Evolutionary conservation across 768 basidiomycete genomes (phyloP).

Genomic region (Leccinum variicolor): DNA sequence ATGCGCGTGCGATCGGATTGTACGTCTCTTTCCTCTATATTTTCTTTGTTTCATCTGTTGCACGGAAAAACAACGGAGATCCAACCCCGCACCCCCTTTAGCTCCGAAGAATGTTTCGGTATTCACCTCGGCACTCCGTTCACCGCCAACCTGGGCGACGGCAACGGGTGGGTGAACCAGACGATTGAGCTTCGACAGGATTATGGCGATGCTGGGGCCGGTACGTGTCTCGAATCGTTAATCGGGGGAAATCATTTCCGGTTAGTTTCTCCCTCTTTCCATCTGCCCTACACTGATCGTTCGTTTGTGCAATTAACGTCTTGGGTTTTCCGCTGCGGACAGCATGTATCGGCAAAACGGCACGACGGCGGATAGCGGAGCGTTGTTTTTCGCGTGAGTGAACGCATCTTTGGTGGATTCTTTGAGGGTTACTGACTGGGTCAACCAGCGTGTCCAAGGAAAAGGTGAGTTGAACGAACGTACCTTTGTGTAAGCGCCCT

Average conservation of each 20-base stretch:
- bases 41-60: neutral
- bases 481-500: neutral
- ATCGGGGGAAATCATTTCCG: conserved; percentile 50
- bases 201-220: conserved; percentile 32
- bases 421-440: neutral
- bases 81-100: conserved; percentile 18
- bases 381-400: conserved; percentile 58
- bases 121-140: conserved; percentile 36
- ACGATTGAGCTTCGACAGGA: conserved; percentile 45
- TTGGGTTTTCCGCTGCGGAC: neutral
- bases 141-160: conserved; percentile 48
- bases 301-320: neutral
- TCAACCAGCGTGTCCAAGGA: conserved; percentile 46
- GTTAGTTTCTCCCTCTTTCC: conserved; percentile 14
- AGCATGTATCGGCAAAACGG: conserved; percentile 61
- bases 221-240: conserved; percentile 45
- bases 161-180: conserved; percentile 42
- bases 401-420: too few relatives aligned
- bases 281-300: neutral
- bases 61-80: neutral
- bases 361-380: conserved; percentile 42
- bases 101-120: conserved; percentile 38
- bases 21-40: conserved; percentile 28
- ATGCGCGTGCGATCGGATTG: conserved; percentile 62
- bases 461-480: conserved; percentile 26